phyloP scores from a whole-genome alignment of 352 stramenopile species.

The Pythium myriotylum region DNA sequence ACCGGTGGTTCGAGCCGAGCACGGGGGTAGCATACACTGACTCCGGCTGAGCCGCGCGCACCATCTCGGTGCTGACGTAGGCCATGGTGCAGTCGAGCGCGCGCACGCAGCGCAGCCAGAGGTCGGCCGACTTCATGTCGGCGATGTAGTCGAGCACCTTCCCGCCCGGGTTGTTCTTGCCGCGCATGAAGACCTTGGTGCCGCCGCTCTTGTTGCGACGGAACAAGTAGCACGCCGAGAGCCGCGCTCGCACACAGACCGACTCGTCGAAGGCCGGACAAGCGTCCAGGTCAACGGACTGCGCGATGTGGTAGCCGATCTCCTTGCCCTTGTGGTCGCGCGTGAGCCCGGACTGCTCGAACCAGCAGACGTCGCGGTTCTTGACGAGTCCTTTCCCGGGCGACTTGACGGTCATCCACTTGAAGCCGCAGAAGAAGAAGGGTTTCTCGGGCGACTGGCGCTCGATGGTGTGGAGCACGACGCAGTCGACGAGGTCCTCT shows the following conservation, averaged over 20 bases:
- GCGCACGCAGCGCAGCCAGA: slow-evolving; percentile 70
- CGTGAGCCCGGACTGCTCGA: slow-evolving; percentile 72
- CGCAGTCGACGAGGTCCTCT: slow-evolving; percentile 77
- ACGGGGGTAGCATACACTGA: background rate
- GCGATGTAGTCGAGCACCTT: slow-evolving; percentile 75
- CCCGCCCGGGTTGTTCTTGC: slow-evolving; percentile 67
- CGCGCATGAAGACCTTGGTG: slow-evolving; percentile 79
- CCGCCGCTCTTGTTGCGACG: slow-evolving; percentile 73
- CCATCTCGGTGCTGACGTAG: slow-evolving; percentile 56
- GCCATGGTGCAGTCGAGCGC: slow-evolving; percentile 53
- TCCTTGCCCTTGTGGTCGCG: slow-evolving; percentile 75
- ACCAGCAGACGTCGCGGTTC: slow-evolving; percentile 82
- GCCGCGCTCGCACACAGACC: slow-evolving; percentile 67
- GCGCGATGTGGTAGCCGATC: slow-evolving; percentile 77
- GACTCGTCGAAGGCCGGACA: slow-evolving; percentile 56
- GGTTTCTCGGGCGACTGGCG: slow-evolving; percentile 45
- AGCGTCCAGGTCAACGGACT: slow-evolving; percentile 71
- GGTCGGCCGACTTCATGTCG: slow-evolving; percentile 71
- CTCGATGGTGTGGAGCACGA: slow-evolving; percentile 68
- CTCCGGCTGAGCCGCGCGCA: slow-evolving; percentile 39
- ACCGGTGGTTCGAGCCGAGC: slow-evolving; percentile 43
- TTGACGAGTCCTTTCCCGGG: slow-evolving; percentile 73
- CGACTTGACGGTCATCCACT: slow-evolving; percentile 80
- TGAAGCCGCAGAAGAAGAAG: slow-evolving; percentile 80
- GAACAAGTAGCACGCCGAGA: slow-evolving; percentile 79